These are phyloP conservation scores for Candida glaebosa DNA, from an alignment of 805 yeast species.

Conservation along the genomic window DNA sequence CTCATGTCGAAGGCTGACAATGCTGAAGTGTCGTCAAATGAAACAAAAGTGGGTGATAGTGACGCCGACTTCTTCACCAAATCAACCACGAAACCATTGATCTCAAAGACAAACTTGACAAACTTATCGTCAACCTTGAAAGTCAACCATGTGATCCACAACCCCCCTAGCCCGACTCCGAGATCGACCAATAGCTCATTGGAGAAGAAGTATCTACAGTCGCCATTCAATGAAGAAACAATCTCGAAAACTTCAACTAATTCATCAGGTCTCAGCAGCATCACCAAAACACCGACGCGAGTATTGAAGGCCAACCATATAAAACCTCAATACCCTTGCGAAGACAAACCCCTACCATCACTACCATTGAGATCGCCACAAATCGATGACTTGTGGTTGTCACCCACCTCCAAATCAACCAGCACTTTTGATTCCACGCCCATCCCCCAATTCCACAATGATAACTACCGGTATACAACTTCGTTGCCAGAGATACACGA, in stretches of 20 bases:
- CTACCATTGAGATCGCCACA: constrained; percentile 1
- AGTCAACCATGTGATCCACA: neutral
- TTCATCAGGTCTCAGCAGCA: neutral
- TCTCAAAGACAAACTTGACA: neutral
- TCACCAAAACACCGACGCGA: neutral
- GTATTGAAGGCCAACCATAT: neutral
- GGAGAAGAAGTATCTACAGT: too few species aligned
- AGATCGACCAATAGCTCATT: neutral
- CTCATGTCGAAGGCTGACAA: neutral
- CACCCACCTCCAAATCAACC: neutral
- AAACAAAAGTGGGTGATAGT: neutral
- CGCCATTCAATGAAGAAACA: neutral
- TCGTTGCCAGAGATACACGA: neutral
- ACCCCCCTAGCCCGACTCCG: neutral
- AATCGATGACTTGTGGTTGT: constrained; percentile 4
- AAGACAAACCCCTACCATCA: neutral
- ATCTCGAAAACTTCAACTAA: neutral
- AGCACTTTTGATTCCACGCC: neutral
- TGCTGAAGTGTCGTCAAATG: neutral
- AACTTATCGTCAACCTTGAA: neutral
- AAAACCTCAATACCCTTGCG: neutral
- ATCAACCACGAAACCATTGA: neutral
- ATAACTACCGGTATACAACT: neutral
- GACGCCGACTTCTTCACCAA: neutral
- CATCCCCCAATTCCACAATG: neutral